A percentile compares a stretch with the other conserved stretches of the same genome.
phyloP scores from a whole-genome alignment of 176 grass and related monocot species.

The Bothriochloa decipiens region DNA sequence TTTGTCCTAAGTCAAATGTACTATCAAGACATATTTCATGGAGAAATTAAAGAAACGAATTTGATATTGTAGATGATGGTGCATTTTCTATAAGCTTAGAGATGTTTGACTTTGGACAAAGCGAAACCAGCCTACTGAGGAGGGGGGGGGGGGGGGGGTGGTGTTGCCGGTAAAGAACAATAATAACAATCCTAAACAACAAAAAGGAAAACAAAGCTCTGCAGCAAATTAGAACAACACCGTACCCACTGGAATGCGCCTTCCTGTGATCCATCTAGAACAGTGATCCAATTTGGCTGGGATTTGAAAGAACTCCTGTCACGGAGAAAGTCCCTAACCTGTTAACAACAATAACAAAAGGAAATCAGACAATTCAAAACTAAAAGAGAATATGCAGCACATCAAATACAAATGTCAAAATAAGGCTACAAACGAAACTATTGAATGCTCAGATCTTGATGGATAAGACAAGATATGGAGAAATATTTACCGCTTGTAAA shows the following conservation, averaged over 20 bases:
- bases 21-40: not conserved
- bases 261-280: constrained; percentile 97
- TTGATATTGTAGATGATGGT: not conserved
- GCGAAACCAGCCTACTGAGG: not conserved
- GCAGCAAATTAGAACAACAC: constrained; percentile 23
- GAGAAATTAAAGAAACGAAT: not conserved
- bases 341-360: constrained; percentile 28
- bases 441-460: constrained; percentile 27
- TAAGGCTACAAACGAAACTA: constrained; percentile 20
- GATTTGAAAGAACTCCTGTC: constrained; percentile 89
- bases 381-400: not conserved
- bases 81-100: too few relatives aligned
- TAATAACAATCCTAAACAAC: not conserved
- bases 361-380: not conserved
- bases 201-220: constrained; percentile 4
- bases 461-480: constrained; percentile 37
- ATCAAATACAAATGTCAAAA: constrained; percentile 23
- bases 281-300: constrained; percentile 85
- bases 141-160: too few relatives aligned
- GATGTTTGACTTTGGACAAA: too few relatives aligned
- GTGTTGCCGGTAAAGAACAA: not conserved
- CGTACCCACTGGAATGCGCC: constrained; percentile 95
- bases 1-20: not conserved
- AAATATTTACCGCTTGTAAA: constrained; percentile 83
- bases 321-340: constrained; percentile 91